Evolutionary conservation across 1,284 basidiomycete species (phyloP).

Genomic region (Agaricales sp.): DNA sequence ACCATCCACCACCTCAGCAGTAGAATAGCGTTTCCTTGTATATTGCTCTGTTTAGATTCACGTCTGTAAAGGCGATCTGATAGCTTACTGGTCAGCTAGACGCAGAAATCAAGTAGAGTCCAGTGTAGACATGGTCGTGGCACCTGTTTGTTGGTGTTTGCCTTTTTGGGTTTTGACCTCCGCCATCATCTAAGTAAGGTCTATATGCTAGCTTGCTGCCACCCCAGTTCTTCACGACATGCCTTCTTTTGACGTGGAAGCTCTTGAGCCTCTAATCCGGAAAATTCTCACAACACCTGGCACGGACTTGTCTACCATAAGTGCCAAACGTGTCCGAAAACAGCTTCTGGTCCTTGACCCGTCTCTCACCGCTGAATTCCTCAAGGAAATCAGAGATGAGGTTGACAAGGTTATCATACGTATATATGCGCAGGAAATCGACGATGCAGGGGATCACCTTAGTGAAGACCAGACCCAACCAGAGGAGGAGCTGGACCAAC

Average conservation of each 20-base stretch:
- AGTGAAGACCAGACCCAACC: constrained; percentile 23
- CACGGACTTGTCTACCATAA: constrained; percentile 63
- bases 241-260: constrained; percentile 34
- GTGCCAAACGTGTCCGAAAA: constrained; percentile 68
- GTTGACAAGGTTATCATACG: constrained; percentile 49
- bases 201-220: neutral
- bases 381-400: constrained; percentile 47
- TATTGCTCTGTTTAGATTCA: neutral
- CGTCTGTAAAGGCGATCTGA: neutral
- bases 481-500: constrained; percentile 20
- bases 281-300: constrained; percentile 60
- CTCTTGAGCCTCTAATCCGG: constrained; percentile 49
- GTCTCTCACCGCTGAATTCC: constrained; percentile 38
- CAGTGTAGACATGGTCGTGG: too few relatives aligned
- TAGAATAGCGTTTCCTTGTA: constrained; percentile 16
- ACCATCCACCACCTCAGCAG: constrained; percentile 31
- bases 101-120: too few relatives aligned
- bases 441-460: constrained; percentile 16
- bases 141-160: neutral
- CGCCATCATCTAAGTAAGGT: neutral
- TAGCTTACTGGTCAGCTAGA: too few relatives aligned
- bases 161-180: neutral
- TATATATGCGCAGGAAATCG: constrained; percentile 40
- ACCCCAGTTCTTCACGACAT: constrained; percentile 3
- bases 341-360: constrained; percentile 43